phyloP scores from a whole-genome alignment of 257 asterid genomes.

The Apocynum venetum region DNA sequence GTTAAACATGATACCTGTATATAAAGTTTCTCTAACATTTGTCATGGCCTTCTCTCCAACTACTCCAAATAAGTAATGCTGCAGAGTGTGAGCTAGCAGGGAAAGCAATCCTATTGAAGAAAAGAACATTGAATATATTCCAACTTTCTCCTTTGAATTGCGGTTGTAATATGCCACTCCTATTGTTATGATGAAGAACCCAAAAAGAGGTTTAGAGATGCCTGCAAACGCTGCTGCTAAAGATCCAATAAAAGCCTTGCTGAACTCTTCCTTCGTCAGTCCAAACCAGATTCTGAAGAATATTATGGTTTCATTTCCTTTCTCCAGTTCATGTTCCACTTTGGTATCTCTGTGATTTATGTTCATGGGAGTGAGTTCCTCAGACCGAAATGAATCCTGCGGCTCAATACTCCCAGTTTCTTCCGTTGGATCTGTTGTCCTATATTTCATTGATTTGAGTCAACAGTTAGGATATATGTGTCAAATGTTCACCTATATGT shows the following conservation, averaged over 20 bases:
- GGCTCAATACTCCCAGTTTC: constrained; percentile 28
- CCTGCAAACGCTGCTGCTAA: constrained; percentile 74
- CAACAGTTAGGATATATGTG: not conserved
- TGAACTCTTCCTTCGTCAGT: constrained; percentile 43
- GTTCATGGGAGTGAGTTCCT: constrained; percentile 30
- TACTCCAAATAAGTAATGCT: constrained; percentile 66
- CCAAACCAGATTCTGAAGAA: constrained; percentile 77
- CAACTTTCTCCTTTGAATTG: constrained; percentile 49
- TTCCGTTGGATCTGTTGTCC: constrained; percentile 34
- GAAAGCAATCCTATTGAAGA: constrained; percentile 59
- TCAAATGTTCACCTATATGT: not conserved
- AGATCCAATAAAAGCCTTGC: constrained; percentile 51
- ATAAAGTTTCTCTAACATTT: constrained; percentile 60
- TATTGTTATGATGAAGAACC: constrained; percentile 78
- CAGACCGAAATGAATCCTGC: constrained; percentile 32
- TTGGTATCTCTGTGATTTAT: constrained; percentile 25
- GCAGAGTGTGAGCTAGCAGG: constrained; percentile 70
- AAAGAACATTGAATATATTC: constrained; percentile 49
- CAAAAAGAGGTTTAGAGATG: constrained; percentile 73
- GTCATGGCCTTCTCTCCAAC: constrained; percentile 76
- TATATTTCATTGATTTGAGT: constrained; percentile 23
- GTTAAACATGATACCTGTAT: constrained; percentile 44
- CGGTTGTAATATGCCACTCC: constrained; percentile 65
- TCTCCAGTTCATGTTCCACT: constrained; percentile 33
- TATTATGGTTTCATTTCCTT: constrained; percentile 26